Base-by-base conservation (phyloP, 805 yeast species). In the Suhomyces prunicola region DNA sequence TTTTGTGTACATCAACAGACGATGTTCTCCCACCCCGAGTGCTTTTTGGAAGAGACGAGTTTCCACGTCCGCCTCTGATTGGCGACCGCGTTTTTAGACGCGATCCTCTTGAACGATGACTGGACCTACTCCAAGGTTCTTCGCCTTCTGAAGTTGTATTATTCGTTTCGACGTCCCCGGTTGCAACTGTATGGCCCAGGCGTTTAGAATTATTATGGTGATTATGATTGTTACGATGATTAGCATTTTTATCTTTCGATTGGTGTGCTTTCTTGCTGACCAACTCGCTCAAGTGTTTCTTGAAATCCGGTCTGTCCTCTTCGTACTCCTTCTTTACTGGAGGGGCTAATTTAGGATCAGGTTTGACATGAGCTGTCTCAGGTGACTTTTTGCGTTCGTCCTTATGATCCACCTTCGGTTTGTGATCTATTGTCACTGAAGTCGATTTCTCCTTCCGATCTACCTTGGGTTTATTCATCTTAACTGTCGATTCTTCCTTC, bases 241-340 rank as follows among this genome's bases (percentile, higher is more conserved):
- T 42, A 24, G 17, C 12, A 7, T 55, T 47, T 50, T 53, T 64
- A 35, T 54, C 59, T 52, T 58, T 60, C 41, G 60, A 57, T 9
- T 52, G 27, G 31, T 27, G 41, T 27, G 55, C 48, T 44, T 53
- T 56, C 47, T 54, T 63, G 48, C 57, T 61, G 17, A 62, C 66
- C 35, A 70, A 57, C 33, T 70, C 73, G 47, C 55, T 61, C 46
- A 69, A 62, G 47, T 67, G 68, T 54, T 68, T 61, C 50, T 67
- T 70, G 60, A 70, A 70, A 52, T 71, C 61, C 2, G 73, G 74
- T 33, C 73, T 54, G 26, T 66, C 69, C 13, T 57, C 62, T 5
- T 54, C 50, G 12, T 23, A 24, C 12, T 42, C 46, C 9, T 17
- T 41, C 22, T 19, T 23, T 6, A 19, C 42, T 39, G 42, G 24